Conservation (phyloP, 805 yeast genomes). For the Lachancea quebecensis region DNA sequence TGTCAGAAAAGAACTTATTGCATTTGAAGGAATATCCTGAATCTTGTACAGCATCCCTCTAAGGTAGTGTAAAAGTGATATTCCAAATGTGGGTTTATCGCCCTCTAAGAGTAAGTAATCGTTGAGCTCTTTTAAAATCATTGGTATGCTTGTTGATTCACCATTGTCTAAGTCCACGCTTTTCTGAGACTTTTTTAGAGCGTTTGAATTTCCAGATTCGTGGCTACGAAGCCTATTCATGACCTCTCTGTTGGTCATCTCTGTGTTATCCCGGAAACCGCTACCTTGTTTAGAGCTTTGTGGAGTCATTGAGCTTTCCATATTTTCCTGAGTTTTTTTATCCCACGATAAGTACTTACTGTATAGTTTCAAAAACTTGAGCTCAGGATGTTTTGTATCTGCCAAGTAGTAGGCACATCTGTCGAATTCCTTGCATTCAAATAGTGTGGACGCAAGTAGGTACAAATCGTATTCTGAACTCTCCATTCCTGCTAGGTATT, state of each 20-base stretch:
- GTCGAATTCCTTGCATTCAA: conserved; percentile 79
- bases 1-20: conserved; percentile 52
- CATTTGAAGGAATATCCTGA: conserved; percentile 52
- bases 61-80: conserved; percentile 61
- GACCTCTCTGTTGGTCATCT: not conserved
- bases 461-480: conserved; percentile 39
- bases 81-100: conserved; percentile 25
- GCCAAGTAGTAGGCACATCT: conserved; percentile 59
- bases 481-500: not conserved
- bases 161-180: conserved; percentile 16
- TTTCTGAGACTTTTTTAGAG: conserved; percentile 1
- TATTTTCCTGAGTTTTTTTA: conserved; percentile 60
- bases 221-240: conserved; percentile 1
- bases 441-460: conserved; percentile 61
- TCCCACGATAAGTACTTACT: conserved; percentile 72
- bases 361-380: conserved; percentile 59
- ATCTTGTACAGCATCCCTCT: conserved; percentile 58
- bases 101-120: conserved; percentile 11
- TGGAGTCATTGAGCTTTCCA: conserved; percentile 53
- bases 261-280: conserved; percentile 8
- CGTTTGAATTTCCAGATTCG: not conserved
- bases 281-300: conserved; percentile 9
- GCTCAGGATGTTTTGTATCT: conserved; percentile 42
- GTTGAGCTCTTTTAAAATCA: conserved; percentile 39
- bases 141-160: conserved; percentile 23